Evolutionary conservation across 352 stramenopile genomes (phyloP), one percentile per base, ranked within the genome.

Genomic region (Pythium dissimile): DNA sequence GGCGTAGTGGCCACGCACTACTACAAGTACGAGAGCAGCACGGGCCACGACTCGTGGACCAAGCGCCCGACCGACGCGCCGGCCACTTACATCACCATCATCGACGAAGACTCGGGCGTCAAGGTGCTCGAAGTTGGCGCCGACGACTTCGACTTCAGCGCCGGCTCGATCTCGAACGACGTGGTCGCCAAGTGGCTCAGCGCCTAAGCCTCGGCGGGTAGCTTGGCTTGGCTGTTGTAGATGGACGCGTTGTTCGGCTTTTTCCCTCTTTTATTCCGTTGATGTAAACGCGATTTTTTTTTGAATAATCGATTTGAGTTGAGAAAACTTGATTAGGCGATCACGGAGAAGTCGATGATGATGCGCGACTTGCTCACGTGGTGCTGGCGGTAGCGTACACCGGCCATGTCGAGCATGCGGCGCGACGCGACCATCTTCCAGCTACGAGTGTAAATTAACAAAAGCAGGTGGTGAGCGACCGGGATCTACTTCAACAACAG

Each of bases 361-460:
- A 93, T 61, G n/a, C 77, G 69, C 18, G 71, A 69, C 8, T 67
- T 69, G 55, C 78, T 67, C 15, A 88, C 70, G 34, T 73, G 54
- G 59, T 92, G 83, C 70, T 89, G 77, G 9, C 49, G 55, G 63
- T 80, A 89, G 20, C 67, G 20, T 28, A 92, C 78, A 15, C 79
- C 73, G 10, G 89, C 84, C 80, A 97, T 90, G 50, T 96, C 85
- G 52, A 97, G 85, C 23, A 97, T 70, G 30, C 83, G 72, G 13
- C 89, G 71, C 9, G 89, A 95, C 20, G 90, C 89, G 37, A 84
- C 73, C 45, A 96, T 96, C 64, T 90, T 95, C 84, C 84, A 94
- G 49, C 80, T 91, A 54, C 2, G 2, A 54, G 21, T 24, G 9
- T 34, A 46, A 5, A 46, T 6, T n/a, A 30, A 44, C 20, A 58